Conservation (phyloP, 1,284 basidiomycete species). For the Heterobasidion irregulare region DNA sequence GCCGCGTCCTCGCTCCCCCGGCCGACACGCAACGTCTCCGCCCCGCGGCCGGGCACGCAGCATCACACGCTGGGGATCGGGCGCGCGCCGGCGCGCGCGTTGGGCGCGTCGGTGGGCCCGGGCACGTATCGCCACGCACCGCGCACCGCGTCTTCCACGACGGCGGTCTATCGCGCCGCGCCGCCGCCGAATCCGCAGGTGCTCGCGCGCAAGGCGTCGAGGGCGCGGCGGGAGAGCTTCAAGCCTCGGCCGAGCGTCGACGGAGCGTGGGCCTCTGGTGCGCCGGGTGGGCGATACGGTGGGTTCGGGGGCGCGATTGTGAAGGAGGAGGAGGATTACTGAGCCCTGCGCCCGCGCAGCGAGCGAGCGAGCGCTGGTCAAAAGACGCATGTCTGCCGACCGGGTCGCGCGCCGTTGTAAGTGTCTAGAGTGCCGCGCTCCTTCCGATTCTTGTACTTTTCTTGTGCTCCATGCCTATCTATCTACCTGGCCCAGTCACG, state of each 20-base stretch:
- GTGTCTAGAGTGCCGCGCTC: neutral
- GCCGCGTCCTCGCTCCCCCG: constrained; percentile 26
- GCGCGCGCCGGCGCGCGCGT: constrained; percentile 20
- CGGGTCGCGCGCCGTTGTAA: too few relatives aligned
- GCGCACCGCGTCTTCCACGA: neutral
- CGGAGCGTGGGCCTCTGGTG: constrained; percentile 12
- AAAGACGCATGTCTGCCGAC: too few relatives aligned
- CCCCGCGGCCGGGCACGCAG: constrained; percentile 37
- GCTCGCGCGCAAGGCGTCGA: constrained; percentile 35
- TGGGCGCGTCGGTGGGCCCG: neutral
- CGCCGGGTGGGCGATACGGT: constrained; percentile 16
- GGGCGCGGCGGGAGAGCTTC: constrained; percentile 63
- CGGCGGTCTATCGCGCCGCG: neutral
- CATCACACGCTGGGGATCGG: constrained; percentile 47
- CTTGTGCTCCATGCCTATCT: neutral
- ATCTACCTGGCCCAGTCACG: neutral
- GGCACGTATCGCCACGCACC: neutral
- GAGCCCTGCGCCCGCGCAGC: neutral
- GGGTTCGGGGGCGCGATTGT: constrained; percentile 20
- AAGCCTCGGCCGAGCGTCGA: constrained; percentile 67
- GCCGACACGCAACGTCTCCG: constrained; percentile 13
- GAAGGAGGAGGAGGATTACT: constrained; percentile 23
- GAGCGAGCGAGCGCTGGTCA: too few relatives aligned
- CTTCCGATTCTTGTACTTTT: neutral
- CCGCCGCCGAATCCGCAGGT: constrained; percentile 13